These are phyloP conservation scores for Russula virescens DNA, from an alignment of 768 basidiomycete genomes.

Conservation along the genomic window DNA sequence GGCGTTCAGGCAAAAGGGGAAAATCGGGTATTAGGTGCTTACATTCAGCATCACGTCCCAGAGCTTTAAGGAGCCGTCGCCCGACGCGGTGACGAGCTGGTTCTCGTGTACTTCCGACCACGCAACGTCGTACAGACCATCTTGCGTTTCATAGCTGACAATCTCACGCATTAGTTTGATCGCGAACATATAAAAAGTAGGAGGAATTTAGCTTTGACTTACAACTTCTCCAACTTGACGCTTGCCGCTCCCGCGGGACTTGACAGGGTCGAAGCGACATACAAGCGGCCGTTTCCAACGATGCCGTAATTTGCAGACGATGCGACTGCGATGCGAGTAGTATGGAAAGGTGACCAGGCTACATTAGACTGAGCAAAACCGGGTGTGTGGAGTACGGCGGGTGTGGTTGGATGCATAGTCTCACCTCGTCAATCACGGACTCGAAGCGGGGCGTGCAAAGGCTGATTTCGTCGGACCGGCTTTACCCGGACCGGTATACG, in stretches of 20 bases:
- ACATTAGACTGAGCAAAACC: constrained; percentile 80
- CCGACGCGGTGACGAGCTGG: constrained; percentile 83
- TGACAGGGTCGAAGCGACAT: constrained; percentile 50
- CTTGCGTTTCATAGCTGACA: constrained; percentile 87
- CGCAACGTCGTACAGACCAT: constrained; percentile 83
- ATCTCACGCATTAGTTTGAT: constrained; percentile 25
- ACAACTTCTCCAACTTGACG: constrained; percentile 64
- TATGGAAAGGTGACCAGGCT: constrained; percentile 85
- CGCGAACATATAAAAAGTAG: too few species aligned
- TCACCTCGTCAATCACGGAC: neutral
- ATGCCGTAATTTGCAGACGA: constrained; percentile 92
- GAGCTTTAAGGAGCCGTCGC: constrained; percentile 83
- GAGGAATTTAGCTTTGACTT: constrained; percentile 31
- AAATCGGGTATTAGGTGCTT: constrained; percentile 20
- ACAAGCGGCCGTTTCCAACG: constrained; percentile 91
- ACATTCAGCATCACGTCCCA: constrained; percentile 91
- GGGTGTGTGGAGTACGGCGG: constrained; percentile 60
- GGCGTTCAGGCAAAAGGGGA: constrained; percentile 10
- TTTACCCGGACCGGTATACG: too few species aligned
- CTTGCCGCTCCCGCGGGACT: constrained; percentile 40
- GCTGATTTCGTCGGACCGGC: too few species aligned
- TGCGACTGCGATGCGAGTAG: constrained; percentile 65
- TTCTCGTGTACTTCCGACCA: constrained; percentile 97
- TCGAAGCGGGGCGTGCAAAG: too few species aligned
- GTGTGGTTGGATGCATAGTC: constrained; percentile 38